Evolutionary conservation across 1,284 basidiomycete species (phyloP).

Genomic region (Trichosporon sp.): DNA sequence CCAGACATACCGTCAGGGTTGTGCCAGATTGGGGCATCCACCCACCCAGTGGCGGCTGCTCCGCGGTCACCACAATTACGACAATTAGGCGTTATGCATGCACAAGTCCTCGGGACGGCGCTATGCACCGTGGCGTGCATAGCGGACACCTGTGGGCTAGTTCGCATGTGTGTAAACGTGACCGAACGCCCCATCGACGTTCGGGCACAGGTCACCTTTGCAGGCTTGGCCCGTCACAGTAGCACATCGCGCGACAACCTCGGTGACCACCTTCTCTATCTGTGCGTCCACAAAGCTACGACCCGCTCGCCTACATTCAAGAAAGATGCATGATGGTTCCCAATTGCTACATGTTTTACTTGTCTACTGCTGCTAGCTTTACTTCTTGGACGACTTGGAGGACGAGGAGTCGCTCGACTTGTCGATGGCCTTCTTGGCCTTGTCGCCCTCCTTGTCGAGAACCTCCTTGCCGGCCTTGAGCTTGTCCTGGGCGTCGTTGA

Average conservation of each 20-base stretch:
- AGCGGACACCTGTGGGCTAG: neutral
- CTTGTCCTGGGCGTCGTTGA: slow-evolving; percentile 42
- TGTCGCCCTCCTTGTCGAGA: slow-evolving; percentile 41
- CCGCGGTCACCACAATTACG: neutral
- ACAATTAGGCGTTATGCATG: neutral
- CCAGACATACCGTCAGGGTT: neutral
- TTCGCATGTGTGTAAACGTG: neutral
- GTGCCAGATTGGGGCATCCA: neutral
- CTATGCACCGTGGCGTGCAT: neutral
- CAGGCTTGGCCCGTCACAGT: neutral
- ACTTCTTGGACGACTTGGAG: slow-evolving; percentile 4
- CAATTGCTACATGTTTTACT: slow-evolving; percentile 16
- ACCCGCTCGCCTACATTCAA: neutral
- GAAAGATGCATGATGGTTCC: slow-evolving; percentile 19
- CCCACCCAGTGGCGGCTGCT: neutral
- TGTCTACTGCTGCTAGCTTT: neutral
- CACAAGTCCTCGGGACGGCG: neutral
- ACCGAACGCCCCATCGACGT: neutral
- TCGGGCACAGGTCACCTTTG: neutral
- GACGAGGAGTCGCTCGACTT: slow-evolving; percentile 3
- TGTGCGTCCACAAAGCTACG: neutral
- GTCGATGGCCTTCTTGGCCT: slow-evolving; percentile 29
- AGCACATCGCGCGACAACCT: neutral
- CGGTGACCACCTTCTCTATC: neutral
- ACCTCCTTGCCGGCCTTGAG: slow-evolving; percentile 25